Conservation (phyloP, 768 basidiomycete genomes). For the Hydnomerulius pinastri region DNA sequence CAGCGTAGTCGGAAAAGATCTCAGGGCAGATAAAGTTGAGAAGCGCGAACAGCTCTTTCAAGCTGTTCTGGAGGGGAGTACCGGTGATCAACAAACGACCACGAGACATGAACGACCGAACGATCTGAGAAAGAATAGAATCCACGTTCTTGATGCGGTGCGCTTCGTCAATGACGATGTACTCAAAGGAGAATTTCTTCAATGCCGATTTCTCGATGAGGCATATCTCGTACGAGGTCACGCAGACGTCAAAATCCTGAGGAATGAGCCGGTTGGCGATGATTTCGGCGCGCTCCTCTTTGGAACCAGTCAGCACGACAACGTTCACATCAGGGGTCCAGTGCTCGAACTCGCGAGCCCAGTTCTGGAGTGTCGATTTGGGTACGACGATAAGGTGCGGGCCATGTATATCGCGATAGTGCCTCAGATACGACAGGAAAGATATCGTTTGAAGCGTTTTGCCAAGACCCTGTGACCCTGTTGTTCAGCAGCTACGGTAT, state of each 20-base stretch:
- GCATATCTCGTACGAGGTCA: conserved; percentile 97
- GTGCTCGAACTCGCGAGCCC: conserved; percentile 87
- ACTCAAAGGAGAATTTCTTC: conserved; percentile 95
- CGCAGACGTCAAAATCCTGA: conserved; percentile 89
- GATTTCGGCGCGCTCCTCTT: conserved; percentile 85
- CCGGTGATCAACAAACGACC: conserved; percentile 94
- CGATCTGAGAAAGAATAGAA: conserved; percentile 92
- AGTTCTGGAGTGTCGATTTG: conserved; percentile 98
- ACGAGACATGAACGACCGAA: conserved; percentile 84
- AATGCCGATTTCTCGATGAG: conserved; percentile 91
- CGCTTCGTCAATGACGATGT: conserved; percentile 98
- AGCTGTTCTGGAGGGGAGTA: conserved; percentile 94
- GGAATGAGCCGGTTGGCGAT: conserved; percentile 79
- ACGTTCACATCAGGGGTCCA: conserved; percentile 92
- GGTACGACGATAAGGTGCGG: conserved; percentile 97
- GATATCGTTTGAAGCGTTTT: conserved; percentile 99
- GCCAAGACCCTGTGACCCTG: conserved; percentile 73
- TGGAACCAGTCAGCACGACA: conserved; percentile 79
- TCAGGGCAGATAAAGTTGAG: conserved; percentile 97
- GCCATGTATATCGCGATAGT: conserved; percentile 71
- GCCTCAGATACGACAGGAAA: conserved; percentile 93
- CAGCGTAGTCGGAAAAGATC: conserved; percentile 88
- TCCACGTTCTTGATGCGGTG: conserved; percentile 99
- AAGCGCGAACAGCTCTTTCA: conserved; percentile 92
- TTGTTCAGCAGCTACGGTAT: conserved; percentile 4